Evolutionary conservation across 2,329 filamentous ascomycete species (phyloP).

Genomic region (Pezicula radicicola): DNA sequence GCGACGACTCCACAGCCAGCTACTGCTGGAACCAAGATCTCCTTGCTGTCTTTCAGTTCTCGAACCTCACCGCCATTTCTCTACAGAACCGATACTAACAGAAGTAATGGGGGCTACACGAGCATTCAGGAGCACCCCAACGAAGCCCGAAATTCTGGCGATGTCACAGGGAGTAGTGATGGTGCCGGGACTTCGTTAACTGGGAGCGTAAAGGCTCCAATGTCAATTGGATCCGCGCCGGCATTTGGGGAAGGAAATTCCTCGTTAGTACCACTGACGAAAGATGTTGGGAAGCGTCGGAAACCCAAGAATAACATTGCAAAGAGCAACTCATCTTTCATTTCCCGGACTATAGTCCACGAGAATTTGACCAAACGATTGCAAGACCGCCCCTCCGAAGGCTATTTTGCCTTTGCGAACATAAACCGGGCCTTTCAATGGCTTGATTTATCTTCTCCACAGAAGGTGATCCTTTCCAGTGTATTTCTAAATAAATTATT

Average conservation of each 20-base stretch:
- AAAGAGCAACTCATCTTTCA: constrained; percentile 98
- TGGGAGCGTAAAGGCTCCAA: constrained; percentile 29
- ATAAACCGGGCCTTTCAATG: constrained; percentile 95
- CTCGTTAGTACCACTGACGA: constrained; percentile 60
- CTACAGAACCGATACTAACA: constrained; percentile 51
- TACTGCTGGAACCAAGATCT: constrained; percentile 79
- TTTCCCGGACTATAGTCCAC: constrained; percentile 92
- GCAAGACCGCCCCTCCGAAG: constrained; percentile 73
- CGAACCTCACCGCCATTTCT: constrained; percentile 42
- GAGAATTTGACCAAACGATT: constrained; percentile 77
- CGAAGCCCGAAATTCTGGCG: constrained; percentile 58
- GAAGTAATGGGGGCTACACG: constrained; percentile 41
- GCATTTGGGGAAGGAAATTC: constrained; percentile 84
- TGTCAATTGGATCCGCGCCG: constrained; percentile 43
- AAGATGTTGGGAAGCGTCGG: constrained; percentile 74
- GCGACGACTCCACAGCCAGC: constrained; percentile 83
- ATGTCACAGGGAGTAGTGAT: constrained; percentile 54
- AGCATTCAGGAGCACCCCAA: constrained; percentile 61
- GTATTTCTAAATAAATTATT: background rate
- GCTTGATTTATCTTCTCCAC: constrained; percentile 79
- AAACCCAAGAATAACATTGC: constrained; percentile 99
- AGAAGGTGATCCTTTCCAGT: constrained; percentile 47
- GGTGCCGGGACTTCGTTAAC: constrained; percentile 52
- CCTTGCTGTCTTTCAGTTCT: constrained; percentile 52
- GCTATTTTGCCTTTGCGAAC: constrained; percentile 89